Evolutionary conservation across 2,329 filamentous ascomycete genomes (phyloP).

Genomic region (Aschersonia sp.): DNA sequence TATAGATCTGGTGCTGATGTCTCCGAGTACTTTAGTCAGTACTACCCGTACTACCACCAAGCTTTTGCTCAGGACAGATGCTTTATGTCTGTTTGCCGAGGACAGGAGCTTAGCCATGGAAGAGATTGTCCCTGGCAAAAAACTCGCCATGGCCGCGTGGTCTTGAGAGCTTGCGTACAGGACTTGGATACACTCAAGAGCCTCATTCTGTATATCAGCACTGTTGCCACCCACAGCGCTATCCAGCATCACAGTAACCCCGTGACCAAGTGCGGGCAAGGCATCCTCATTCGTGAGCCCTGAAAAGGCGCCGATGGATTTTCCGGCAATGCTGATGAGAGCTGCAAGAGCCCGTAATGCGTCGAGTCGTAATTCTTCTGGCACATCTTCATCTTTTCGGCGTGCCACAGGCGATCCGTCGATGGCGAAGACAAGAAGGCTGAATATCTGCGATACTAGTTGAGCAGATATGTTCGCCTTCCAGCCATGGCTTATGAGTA

Average conservation of each 20-base stretch:
- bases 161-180: conserved; percentile 53
- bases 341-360: conserved; percentile 55
- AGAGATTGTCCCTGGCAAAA: conserved; percentile 80
- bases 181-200: conserved; percentile 47
- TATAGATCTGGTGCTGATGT: conserved; percentile 35
- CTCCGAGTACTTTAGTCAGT: conserved; percentile 39
- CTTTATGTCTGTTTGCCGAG: conserved; percentile 43
- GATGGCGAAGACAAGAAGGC: conserved; percentile 69
- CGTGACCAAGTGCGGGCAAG: conserved; percentile 68
- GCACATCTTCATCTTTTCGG: conserved; percentile 24
- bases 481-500: conserved; percentile 72
- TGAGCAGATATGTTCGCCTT: conserved; percentile 52
- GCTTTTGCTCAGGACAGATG: conserved; percentile 44
- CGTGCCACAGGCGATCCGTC: conserved; percentile 50
- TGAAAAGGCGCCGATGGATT: conserved; percentile 31
- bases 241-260: conserved; percentile 67
- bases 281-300: conserved; percentile 41
- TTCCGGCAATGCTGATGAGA: conserved; percentile 45
- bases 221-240: conserved; percentile 50
- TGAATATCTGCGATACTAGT: conserved; percentile 70
- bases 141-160: conserved; percentile 62
- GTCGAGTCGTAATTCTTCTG: conserved; percentile 62
- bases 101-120: conserved; percentile 62
- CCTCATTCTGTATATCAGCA: conserved; percentile 54
- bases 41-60: conserved; percentile 43